phyloP scores from a whole-genome alignment of 768 basidiomycete species.

The Kwoniella dejecticola region DNA sequence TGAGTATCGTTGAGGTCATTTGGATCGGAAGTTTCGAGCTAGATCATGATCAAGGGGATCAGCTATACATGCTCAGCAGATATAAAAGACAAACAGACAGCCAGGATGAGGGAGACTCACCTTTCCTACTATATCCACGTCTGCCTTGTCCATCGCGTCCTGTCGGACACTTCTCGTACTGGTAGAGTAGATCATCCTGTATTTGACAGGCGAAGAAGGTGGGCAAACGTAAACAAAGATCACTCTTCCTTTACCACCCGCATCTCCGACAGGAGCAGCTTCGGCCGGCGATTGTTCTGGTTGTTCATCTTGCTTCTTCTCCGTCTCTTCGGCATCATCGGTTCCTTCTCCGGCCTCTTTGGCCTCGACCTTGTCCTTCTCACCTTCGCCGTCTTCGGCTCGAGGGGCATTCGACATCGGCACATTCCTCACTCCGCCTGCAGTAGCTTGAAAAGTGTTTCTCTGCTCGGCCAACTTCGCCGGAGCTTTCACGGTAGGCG shows the following conservation, averaged over 20 bases:
- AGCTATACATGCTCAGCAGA: too few relatives aligned
- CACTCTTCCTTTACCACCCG: slow-evolving; percentile 37
- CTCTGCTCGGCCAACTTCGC: slow-evolving; percentile 19
- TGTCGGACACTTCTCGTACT: slow-evolving; percentile 65
- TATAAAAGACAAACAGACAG: too few relatives aligned
- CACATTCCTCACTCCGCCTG: slow-evolving; percentile 39
- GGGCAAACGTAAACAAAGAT: slow-evolving; percentile 95
- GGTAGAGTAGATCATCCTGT: slow-evolving; percentile 86
- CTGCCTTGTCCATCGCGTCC: slow-evolving; percentile 61
- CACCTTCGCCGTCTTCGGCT: slow-evolving; percentile 4
- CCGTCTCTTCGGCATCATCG: not conserved
- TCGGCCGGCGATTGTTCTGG: not conserved
- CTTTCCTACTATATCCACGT: slow-evolving; percentile 58
- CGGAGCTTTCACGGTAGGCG: slow-evolving; percentile 17
- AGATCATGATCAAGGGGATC: slow-evolving; percentile 27
- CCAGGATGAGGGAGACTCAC: too few relatives aligned
- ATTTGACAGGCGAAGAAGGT: slow-evolving; percentile 72
- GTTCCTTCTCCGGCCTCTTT: not conserved
- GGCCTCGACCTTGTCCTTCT: slow-evolving; percentile 4
- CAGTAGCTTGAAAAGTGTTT: slow-evolving; percentile 43
- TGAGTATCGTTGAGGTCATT: slow-evolving; percentile 68
- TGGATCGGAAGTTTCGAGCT: slow-evolving; percentile 84
- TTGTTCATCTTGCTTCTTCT: not conserved
- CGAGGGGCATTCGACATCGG: slow-evolving; percentile 15
- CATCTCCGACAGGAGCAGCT: slow-evolving; percentile 7